Evolutionary conservation across 139 green algal species (phyloP).

Genomic region (Mesostigma viride): DNA sequence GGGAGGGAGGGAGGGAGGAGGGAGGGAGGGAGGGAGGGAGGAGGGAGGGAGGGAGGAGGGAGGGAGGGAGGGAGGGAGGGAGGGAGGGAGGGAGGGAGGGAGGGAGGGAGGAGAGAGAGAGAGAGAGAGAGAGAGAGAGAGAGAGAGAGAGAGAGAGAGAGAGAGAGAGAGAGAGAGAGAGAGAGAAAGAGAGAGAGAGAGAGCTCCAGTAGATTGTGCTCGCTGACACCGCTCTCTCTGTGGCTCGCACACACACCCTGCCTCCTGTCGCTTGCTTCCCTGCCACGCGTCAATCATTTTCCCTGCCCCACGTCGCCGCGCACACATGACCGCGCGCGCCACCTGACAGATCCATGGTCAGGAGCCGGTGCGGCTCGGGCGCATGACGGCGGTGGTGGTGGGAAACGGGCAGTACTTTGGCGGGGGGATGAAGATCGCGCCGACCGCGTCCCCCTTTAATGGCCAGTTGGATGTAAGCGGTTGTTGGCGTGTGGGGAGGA

Average conservation of each 20-base stretch:
- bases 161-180: slow-evolving; percentile 5
- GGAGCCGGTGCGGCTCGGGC: no score
- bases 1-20: not conserved
- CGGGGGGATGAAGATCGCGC: not conserved
- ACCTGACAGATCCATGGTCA: no score
- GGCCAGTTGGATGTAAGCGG: not conserved
- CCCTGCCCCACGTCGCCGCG: no score
- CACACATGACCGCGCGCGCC: no score
- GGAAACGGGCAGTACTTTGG: not conserved
- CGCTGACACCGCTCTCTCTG: no score
- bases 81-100: no score
- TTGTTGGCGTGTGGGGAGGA: no score
- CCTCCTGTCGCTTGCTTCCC: no score
- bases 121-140: slow-evolving; percentile 5
- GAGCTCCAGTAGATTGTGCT: not conserved
- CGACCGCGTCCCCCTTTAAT: not conserved
- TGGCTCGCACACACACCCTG: no score
- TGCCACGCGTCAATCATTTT: no score
- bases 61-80: no score
- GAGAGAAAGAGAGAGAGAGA: slow-evolving; percentile 3
- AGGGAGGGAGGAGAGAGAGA: not conserved
- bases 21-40: no score
- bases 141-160: slow-evolving; percentile 5
- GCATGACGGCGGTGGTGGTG: not conserved
- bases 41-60: not conserved